phyloP scores from a whole-genome alignment of 768 basidiomycete species.

The Leccinum imitatum region DNA sequence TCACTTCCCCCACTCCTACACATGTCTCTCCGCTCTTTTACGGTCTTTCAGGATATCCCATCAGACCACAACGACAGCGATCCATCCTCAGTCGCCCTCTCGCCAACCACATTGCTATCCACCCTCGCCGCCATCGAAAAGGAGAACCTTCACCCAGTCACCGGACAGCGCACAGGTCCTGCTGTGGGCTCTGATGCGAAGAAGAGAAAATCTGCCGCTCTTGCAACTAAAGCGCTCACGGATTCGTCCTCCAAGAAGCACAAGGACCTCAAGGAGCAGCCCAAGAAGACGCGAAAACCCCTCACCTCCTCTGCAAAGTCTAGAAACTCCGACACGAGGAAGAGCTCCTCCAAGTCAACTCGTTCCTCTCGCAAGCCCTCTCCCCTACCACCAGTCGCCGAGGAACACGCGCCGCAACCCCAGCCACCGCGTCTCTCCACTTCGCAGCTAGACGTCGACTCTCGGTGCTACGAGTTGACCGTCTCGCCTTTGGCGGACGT shows the following conservation, averaged over 20 bases:
- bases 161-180: constrained; percentile 57
- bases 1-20: constrained; percentile 11
- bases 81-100: constrained; percentile 22
- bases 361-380: constrained; percentile 47
- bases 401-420: constrained; percentile 43
- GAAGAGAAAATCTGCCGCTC: constrained; percentile 64
- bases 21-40: constrained; percentile 61
- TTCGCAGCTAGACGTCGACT: constrained; percentile 58
- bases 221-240: constrained; percentile 51
- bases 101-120: constrained; percentile 33
- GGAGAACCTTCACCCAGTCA: constrained; percentile 77
- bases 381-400: constrained; percentile 61
- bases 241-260: constrained; percentile 41
- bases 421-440: constrained; percentile 28
- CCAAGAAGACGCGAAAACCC: constrained; percentile 62
- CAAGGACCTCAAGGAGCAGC: constrained; percentile 44
- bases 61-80: constrained; percentile 31
- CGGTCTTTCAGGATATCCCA: constrained; percentile 61
- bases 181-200: constrained; percentile 41
- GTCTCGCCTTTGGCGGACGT: constrained; percentile 79
- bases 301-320: constrained; percentile 23
- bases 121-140: constrained; percentile 54
- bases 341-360: constrained; percentile 32
- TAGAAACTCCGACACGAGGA: constrained; percentile 37
- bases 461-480: constrained; percentile 79